These are phyloP conservation scores for Chlamydomonas reinhardtii DNA, from an alignment of 163 green algal species.

Conservation along the genomic window DNA sequence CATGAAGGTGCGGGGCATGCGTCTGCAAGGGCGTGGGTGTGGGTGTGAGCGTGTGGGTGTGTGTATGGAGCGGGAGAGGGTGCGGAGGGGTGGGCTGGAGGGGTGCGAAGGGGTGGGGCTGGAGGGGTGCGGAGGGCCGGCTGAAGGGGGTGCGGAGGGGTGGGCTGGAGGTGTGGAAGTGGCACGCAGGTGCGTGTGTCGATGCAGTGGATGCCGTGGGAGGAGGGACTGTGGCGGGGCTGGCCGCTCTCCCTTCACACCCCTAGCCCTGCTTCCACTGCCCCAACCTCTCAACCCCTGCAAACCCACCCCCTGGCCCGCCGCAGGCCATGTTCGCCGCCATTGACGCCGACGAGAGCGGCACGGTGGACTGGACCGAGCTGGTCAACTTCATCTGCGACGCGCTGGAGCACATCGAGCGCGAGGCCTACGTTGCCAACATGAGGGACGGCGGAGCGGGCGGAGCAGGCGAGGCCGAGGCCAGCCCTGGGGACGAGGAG, in stretches of 20 bases:
- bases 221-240: no score
- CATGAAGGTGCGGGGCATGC: constrained; percentile 60
- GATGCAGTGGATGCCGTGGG: no score
- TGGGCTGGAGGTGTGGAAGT: background rate
- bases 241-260: no score
- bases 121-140: background rate
- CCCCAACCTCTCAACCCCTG: background rate
- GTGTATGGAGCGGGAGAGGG: background rate
- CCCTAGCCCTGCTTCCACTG: no score
- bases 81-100: background rate
- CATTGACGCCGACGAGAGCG: constrained; percentile 70
- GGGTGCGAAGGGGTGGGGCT: background rate
- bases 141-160: no score
- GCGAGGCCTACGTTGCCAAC: constrained; percentile 59
- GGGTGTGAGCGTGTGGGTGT: background rate
- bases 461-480: background rate
- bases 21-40: no score
- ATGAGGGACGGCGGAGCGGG: background rate
- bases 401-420: constrained; percentile 69
- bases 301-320: background rate
- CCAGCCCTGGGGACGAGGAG: background rate
- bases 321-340: constrained; percentile 62
- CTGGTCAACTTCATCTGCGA: constrained; percentile 78
- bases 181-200: no score
- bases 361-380: constrained; percentile 69